These are phyloP conservation scores for Furcasterigmium furcatum DNA, from an alignment of 2,329 filamentous ascomycete species.

Conservation along the genomic window DNA sequence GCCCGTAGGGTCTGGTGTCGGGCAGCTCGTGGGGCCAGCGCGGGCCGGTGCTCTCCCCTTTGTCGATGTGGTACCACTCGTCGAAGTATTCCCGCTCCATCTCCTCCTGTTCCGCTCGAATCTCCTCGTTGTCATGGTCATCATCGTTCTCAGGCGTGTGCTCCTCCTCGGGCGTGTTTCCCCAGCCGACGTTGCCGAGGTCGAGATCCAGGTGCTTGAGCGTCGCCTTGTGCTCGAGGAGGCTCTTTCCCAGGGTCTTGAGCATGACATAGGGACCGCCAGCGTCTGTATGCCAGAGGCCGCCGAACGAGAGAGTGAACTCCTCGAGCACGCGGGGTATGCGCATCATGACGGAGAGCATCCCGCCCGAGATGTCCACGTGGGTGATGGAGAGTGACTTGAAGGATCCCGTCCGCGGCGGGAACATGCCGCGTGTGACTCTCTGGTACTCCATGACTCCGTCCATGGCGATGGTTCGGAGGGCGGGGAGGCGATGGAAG, in stretches of 20 bases:
- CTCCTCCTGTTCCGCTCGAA: no score
- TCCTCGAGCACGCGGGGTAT: conserved; percentile 8
- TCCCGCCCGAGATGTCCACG: conserved; percentile 2
- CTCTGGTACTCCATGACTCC: conserved; percentile 7
- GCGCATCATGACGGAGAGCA: conserved; percentile 10
- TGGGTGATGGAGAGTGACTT: conserved; percentile 6
- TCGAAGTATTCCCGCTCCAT: no score
- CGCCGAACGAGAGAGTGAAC: conserved; percentile 2
- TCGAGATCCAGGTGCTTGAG: conserved; percentile 9
- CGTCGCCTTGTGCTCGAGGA: conserved; percentile 5
- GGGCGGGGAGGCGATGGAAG: conserved; percentile 8
- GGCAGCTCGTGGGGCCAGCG: background rate
- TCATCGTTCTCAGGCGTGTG: conserved; percentile 7
- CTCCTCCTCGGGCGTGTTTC: background rate
- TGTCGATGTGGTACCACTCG: conserved; percentile 4
- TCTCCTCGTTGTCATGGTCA: conserved; percentile 23
- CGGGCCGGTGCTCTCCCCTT: background rate
- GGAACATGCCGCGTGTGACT: conserved; percentile 2
- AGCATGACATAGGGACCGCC: background rate
- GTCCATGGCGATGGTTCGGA: conserved; percentile 6
- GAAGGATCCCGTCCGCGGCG: conserved; percentile 3
- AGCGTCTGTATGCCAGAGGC: background rate
- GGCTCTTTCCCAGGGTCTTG: conserved; percentile 7
- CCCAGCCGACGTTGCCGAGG: background rate
- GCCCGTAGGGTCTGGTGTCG: conserved; percentile 1